A percentile compares a stretch with the other conserved stretches of the same genome.
phyloP scores from a whole-genome alignment of 306 rosid genomes.

The Vigna mungo region DNA sequence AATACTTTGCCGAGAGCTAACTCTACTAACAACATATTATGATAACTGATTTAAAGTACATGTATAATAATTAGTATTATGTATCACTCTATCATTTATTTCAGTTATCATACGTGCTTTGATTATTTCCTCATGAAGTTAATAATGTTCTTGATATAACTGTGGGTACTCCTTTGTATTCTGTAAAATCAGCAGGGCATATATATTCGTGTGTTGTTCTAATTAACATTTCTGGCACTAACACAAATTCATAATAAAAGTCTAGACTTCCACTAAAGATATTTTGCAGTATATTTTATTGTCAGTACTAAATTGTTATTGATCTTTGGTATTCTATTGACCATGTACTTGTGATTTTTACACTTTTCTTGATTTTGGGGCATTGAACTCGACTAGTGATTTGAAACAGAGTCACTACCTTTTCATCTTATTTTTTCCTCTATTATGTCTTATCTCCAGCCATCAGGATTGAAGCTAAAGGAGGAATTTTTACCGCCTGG shows the following conservation, averaged over 20 bases:
- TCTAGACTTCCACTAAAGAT: constrained; percentile 2
- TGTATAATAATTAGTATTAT: not conserved
- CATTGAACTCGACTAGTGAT: not conserved
- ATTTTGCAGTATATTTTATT: constrained; percentile 18
- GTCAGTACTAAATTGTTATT: not conserved
- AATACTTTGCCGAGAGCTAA: not conserved
- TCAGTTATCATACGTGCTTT: not conserved
- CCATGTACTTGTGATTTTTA: constrained; percentile 18
- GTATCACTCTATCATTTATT: not conserved
- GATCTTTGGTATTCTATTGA: constrained; percentile 18
- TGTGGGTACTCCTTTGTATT: constrained; percentile 4
- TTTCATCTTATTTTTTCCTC: constrained; percentile 34
- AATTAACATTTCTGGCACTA: constrained; percentile 13
- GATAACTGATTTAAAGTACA: constrained; percentile 1
- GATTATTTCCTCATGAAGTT: not conserved
- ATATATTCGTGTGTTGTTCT: constrained; percentile 12
- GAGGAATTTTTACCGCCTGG: constrained; percentile 92
- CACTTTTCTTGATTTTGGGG: constrained; percentile 28
- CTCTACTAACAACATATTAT: not conserved
- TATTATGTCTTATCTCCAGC: constrained; percentile 65
- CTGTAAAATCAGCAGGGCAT: not conserved
- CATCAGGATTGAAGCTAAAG: constrained; percentile 90
- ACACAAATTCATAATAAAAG: not conserved
- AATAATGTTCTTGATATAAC: not conserved
- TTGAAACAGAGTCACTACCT: constrained; percentile 15